These are phyloP conservation scores for Ceratonia siliqua DNA, from an alignment of 306 rosid species.

Conservation along the genomic window DNA sequence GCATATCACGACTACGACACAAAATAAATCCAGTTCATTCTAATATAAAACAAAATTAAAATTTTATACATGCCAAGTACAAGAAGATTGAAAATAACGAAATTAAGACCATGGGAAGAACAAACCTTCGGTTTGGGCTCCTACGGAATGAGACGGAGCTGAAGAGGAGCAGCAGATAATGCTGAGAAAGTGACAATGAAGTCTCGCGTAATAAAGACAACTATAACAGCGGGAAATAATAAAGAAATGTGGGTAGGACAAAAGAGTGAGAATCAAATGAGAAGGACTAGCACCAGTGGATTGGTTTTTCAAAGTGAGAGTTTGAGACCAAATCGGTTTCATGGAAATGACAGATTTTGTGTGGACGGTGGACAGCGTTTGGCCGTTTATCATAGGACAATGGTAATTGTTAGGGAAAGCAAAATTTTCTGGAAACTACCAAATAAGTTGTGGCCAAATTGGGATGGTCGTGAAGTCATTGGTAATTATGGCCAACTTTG, in stretches of 20 bases:
- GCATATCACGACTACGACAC: background rate
- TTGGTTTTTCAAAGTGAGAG: background rate
- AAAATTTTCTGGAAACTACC: background rate
- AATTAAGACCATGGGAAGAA: background rate
- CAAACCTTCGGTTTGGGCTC: background rate
- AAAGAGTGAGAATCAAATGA: background rate
- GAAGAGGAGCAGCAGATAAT: background rate
- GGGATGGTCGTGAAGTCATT: background rate
- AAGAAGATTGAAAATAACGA: background rate
- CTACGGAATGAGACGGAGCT: background rate
- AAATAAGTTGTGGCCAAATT: background rate
- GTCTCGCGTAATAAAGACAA: background rate
- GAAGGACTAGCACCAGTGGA: background rate
- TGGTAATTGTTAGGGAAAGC: background rate
- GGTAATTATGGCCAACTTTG: too few species aligned
- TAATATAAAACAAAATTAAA: background rate
- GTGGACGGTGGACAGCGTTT: background rate
- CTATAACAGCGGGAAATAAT: background rate
- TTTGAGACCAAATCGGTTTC: background rate
- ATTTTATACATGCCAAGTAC: background rate
- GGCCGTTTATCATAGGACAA: background rate
- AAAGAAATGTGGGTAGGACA: background rate
- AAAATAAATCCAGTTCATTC: background rate
- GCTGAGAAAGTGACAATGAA: background rate
- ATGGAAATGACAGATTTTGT: background rate